phyloP scores from a whole-genome alignment of 2,329 filamentous ascomycete genomes.

The Cladosporium cucumerinum region DNA sequence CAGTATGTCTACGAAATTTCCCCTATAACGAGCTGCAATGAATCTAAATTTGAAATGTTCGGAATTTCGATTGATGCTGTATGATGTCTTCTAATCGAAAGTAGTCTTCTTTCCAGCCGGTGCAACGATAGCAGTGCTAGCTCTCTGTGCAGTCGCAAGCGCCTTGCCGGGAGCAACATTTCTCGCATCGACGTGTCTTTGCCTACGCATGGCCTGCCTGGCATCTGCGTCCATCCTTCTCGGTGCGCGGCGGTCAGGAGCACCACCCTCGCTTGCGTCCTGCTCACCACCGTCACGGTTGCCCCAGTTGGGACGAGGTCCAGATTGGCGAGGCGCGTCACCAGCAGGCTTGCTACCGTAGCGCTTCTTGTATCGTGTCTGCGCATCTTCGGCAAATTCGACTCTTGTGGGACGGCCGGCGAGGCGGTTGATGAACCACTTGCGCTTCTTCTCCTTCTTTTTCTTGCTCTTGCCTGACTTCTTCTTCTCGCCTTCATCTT shows the following conservation, averaged over 20 bases:
- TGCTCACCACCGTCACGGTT: slow-evolving; percentile 19
- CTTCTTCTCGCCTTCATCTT: slow-evolving; percentile 46
- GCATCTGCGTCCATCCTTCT: slow-evolving; percentile 33
- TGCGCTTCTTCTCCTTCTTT: slow-evolving; percentile 47
- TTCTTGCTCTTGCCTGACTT: slow-evolving; percentile 43
- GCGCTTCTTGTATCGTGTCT: slow-evolving; percentile 87
- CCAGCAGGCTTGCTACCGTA: slow-evolving; percentile 57
- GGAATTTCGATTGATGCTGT: not conserved
- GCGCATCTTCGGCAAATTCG: slow-evolving; percentile 90
- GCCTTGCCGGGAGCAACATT: slow-evolving; percentile 45
- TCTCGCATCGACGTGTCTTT: slow-evolving; percentile 42
- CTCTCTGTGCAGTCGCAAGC: slow-evolving; percentile 52
- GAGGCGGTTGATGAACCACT: slow-evolving; percentile 82
- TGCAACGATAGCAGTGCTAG: slow-evolving; percentile 77
- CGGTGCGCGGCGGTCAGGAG: slow-evolving; percentile 27
- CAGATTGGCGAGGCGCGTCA: slow-evolving; percentile 19
- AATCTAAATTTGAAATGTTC: not conserved
- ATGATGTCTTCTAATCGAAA: slow-evolving; percentile 62
- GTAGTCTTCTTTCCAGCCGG: slow-evolving; percentile 75
- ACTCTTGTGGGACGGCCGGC: slow-evolving; percentile 77
- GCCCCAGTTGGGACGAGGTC: not conserved
- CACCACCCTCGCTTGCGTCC: slow-evolving; percentile 28
- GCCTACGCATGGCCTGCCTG: slow-evolving; percentile 34
- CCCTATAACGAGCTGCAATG: no score
- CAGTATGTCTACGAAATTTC: no score